phyloP scores from a whole-genome alignment of 768 basidiomycete genomes.

The Serendipita sp. region DNA sequence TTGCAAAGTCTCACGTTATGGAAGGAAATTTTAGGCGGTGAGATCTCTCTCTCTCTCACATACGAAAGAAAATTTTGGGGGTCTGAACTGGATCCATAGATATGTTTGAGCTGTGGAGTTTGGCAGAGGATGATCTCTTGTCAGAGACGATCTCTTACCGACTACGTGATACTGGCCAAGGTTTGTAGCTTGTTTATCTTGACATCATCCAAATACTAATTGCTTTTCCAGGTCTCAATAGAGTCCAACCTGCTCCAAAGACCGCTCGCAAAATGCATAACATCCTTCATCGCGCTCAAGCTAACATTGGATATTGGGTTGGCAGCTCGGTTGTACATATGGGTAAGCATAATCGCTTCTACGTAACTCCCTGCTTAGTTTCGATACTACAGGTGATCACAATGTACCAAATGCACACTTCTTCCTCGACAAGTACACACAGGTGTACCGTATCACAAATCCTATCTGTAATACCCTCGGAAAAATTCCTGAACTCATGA shows the following conservation, averaged over 20 bases:
- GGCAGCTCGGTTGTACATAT: conserved; percentile 79
- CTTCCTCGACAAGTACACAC: conserved; percentile 86
- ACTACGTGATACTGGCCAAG: conserved; percentile 76
- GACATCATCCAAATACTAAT: neutral
- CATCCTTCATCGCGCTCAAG: conserved; percentile 70
- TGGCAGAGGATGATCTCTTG: conserved; percentile 69
- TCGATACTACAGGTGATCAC: conserved; percentile 32
- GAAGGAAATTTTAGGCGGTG: conserved; percentile 74
- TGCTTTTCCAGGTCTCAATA: conserved; percentile 36
- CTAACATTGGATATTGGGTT: conserved; percentile 67
- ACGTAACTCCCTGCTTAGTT: neutral
- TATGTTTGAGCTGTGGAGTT: conserved; percentile 76
- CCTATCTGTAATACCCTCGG: conserved; percentile 71
- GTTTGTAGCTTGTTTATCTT: conserved; percentile 15
- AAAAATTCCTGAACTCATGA: conserved; percentile 48
- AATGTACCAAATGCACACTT: conserved; percentile 72
- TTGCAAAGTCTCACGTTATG: conserved; percentile 75
- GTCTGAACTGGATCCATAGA: conserved; percentile 26
- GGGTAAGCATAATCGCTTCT: conserved; percentile 25
- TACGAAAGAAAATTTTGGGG: too few species aligned
- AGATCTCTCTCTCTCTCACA: conserved; percentile 9
- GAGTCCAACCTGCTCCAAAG: conserved; percentile 73
- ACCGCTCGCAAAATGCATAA: conserved; percentile 83
- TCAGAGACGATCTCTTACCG: conserved; percentile 60
- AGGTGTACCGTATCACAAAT: conserved; percentile 77